Conservation (phyloP, 768 basidiomycete species). For the Cyclocybe aegerita region DNA sequence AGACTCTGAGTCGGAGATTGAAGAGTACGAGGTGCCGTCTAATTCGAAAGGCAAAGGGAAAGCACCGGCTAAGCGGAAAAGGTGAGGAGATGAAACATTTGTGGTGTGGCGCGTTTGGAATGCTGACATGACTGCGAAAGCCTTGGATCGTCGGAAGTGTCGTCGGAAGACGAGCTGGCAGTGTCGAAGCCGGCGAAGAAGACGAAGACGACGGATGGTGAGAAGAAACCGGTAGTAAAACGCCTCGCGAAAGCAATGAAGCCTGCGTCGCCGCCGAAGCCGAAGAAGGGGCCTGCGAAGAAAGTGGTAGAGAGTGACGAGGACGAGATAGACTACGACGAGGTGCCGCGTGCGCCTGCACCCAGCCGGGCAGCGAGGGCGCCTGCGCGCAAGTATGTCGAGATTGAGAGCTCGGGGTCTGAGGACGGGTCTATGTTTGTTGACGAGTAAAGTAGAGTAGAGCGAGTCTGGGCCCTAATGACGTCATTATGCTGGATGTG, state of each 20-base stretch:
- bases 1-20: constrained; percentile 30
- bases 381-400: constrained; percentile 61
- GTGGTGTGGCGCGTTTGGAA: neutral
- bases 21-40: constrained; percentile 18
- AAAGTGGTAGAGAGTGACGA: constrained; percentile 46
- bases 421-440: constrained; percentile 49
- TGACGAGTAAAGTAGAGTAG: constrained; percentile 34
- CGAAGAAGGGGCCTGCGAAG: constrained; percentile 47
- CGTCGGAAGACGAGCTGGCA: constrained; percentile 11
- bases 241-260: constrained; percentile 64
- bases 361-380: constrained; percentile 28
- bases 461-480: constrained; percentile 23
- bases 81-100: constrained; percentile 32
- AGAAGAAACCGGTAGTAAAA: constrained; percentile 16
- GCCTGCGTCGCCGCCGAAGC: constrained; percentile 50
- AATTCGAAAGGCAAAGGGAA: constrained; percentile 26
- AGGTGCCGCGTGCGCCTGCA: constrained; percentile 28
- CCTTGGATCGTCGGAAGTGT: constrained; percentile 5
- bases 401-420: constrained; percentile 50
- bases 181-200: constrained; percentile 32
- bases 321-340: constrained; percentile 42
- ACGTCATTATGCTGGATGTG: constrained; percentile 21
- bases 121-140: constrained; percentile 6
- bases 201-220: constrained; percentile 18
- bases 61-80: constrained; percentile 60